phyloP scores from a whole-genome alignment of 257 asterid genomes.

The Primulina eburnea region DNA sequence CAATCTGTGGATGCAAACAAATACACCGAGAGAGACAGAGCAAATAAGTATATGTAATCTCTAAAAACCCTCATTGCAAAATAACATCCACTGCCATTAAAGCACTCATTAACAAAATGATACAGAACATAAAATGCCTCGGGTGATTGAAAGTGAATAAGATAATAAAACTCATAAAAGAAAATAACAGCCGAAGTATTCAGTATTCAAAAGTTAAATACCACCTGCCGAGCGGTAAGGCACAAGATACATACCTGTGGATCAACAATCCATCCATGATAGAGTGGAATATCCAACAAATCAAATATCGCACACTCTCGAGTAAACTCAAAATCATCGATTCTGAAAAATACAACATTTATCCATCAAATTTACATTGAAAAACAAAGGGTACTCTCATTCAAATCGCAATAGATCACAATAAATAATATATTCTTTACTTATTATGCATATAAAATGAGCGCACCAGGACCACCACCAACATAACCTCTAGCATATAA shows the following conservation, averaged over 20 bases:
- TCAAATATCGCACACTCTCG: constrained; percentile 96
- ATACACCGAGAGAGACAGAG: background rate
- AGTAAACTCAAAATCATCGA: constrained; percentile 95
- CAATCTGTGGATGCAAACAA: constrained; percentile 2
- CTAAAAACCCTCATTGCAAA: constrained; percentile 6
- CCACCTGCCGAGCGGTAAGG: constrained; percentile 5
- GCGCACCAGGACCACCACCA: constrained; percentile 11
- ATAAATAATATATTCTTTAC: background rate
- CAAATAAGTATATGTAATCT: background rate
- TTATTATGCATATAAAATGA: background rate
- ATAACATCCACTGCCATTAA: background rate
- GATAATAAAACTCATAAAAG: constrained; percentile 12
- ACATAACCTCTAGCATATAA: constrained; percentile 7
- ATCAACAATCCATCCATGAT: constrained; percentile 99
- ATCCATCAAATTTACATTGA: constrained; percentile 23
- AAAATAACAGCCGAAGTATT: background rate
- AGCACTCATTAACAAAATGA: background rate
- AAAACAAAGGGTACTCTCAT: constrained; percentile 2
- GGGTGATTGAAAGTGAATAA: constrained; percentile 1
- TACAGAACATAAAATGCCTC: constrained; percentile 8
- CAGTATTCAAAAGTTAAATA: constrained; percentile 6
- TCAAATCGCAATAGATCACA: constrained; percentile 16
- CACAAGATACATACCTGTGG: constrained; percentile 63
- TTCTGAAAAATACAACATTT: constrained; percentile 45
- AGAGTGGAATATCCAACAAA: constrained; percentile 91